A percentile compares a stretch with the other conserved stretches of the same genome.
Conservation (phyloP, 352 stramenopile genomes). For the Globisporangium paroecandrum region DNA sequence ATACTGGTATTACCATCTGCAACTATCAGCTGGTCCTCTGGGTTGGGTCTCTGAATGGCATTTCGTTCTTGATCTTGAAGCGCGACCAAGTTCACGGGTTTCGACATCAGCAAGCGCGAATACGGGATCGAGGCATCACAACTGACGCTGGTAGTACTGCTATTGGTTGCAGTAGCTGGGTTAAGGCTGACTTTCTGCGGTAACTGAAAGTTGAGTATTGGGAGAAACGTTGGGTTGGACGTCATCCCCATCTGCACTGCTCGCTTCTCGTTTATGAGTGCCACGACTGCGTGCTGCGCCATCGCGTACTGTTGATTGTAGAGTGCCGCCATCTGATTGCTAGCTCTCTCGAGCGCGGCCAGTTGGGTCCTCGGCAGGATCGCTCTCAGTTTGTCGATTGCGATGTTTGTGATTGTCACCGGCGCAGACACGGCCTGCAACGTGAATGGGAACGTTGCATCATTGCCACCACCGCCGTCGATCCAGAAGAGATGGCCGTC, state of each 20-base stretch:
- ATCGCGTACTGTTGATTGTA: constrained; percentile 34
- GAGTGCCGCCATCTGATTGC: constrained; percentile 20
- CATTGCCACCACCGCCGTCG: constrained; percentile 15
- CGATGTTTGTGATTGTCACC: constrained; percentile 40
- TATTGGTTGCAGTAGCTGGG: background rate
- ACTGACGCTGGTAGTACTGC: background rate
- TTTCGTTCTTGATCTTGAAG: constrained; percentile 15
- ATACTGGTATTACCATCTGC: background rate
- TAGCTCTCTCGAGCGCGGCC: constrained; percentile 24
- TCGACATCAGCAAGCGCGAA: constrained; percentile 25
- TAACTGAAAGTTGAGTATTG: constrained; percentile 21
- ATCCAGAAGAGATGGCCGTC: constrained; percentile 58
- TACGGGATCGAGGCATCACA: constrained; percentile 23
- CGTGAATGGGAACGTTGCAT: constrained; percentile 27
- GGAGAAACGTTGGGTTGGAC: constrained; percentile 22
- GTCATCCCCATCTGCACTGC: constrained; percentile 22
- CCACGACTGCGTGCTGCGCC: constrained; percentile 34
- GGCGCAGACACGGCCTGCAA: constrained; percentile 46
- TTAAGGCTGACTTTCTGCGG: constrained; percentile 12
- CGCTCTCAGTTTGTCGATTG: constrained; percentile 40
- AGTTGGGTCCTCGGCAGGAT: constrained; percentile 43
- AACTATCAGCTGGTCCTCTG: background rate
- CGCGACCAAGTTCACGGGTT: constrained; percentile 23
- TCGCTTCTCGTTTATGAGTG: constrained; percentile 52
- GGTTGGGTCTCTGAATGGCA: background rate